Base-by-base conservation (phyloP, 352 stramenopile species). In the Nothophytophthora sp. region DNA sequence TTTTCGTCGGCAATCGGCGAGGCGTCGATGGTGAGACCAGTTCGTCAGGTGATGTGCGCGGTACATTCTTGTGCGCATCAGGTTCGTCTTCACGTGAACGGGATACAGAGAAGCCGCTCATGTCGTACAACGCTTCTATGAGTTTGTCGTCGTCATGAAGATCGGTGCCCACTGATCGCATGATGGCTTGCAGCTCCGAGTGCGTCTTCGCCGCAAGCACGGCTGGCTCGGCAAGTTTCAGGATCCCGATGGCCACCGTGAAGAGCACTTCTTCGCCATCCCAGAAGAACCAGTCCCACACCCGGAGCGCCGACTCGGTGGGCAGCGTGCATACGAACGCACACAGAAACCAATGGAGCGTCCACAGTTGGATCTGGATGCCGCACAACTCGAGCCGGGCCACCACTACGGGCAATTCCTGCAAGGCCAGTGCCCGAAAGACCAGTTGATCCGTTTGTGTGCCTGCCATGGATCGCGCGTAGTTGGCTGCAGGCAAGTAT, bases 291-390 rank as follows among this genome's bases (percentile, higher is more conserved):
- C 66, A 83, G 51, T 93, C 81, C 82, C 82, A 93, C 7, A 93
- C 65, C 0, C 82, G 73, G 16, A 92, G 46, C 5, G 76, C 78
- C 5, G 72, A 85, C 43, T 89, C 77, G 6, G 88, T 81, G 2
- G 76, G 76, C 7, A 95, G 50, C 28, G 80, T 92, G 49, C 89
- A 90, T 16, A 93, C 67, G 70, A 94, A 95, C 1, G 81, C 63
- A 50, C 84, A 95, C 3, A 95, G 53, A 42, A 94, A 95, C 84
- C 84, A 95, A 36, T 93, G 81, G 2, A 90, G 59, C n/a, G 83
- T 90, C n/a, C 92, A 57, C 18, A 90, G 68, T 23, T 88, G 65
- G 25, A 95, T 71, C 37, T 82, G 71, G 29, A 86, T 76, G 3
- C 74, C 74, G 24, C 50, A 62, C 0, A 39, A 11, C 12, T 76